These are phyloP conservation scores for Papiliotrema nemorosa DNA, from an alignment of 1,284 basidiomycete species.

Conservation along the genomic window DNA sequence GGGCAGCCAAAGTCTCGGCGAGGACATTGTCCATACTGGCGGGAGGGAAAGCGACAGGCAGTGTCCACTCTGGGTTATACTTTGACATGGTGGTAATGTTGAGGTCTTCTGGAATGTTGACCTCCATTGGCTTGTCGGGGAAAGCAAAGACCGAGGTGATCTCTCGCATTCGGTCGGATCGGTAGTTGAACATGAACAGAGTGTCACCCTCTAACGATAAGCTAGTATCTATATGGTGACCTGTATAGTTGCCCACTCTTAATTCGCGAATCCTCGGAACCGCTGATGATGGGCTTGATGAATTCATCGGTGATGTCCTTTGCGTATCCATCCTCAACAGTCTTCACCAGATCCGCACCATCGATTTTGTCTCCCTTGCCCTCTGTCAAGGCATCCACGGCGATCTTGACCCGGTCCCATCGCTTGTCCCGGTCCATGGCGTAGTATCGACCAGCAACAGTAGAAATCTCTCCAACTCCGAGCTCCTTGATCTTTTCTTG, in stretches of 20 bases:
- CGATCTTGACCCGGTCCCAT: conserved; percentile 86
- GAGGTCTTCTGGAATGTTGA: conserved; percentile 74
- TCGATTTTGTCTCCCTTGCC: conserved; percentile 64
- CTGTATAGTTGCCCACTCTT: conserved; percentile 57
- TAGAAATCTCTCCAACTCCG: conserved; percentile 62
- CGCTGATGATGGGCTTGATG: conserved; percentile 84
- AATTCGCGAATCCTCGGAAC: conserved; percentile 71
- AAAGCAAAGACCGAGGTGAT: conserved; percentile 73
- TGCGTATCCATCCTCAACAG: conserved; percentile 68
- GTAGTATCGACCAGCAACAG: conserved; percentile 82
- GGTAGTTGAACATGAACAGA: conserved; percentile 91
- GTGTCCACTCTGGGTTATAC: conserved; percentile 86
- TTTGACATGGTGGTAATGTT: conserved; percentile 85
- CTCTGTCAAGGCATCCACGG: conserved; percentile 73
- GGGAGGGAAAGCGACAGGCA: conserved; percentile 81
- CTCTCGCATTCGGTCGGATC: conserved; percentile 89
- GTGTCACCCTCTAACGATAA: conserved; percentile 60
- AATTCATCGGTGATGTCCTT: conserved; percentile 87
- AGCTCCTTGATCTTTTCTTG: conserved; percentile 71
- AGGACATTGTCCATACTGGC: conserved; percentile 86
- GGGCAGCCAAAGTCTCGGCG: conserved; percentile 76
- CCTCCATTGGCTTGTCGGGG: conserved; percentile 75
- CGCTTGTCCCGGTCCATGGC: conserved; percentile 95
- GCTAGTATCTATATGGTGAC: background rate
- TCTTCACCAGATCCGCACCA: conserved; percentile 61